Evolutionary conservation across 1,284 basidiomycete species (phyloP), one percentile per base, ranked within the genome.

Genomic region (Phellopilus nigrolimitatus): DNA sequence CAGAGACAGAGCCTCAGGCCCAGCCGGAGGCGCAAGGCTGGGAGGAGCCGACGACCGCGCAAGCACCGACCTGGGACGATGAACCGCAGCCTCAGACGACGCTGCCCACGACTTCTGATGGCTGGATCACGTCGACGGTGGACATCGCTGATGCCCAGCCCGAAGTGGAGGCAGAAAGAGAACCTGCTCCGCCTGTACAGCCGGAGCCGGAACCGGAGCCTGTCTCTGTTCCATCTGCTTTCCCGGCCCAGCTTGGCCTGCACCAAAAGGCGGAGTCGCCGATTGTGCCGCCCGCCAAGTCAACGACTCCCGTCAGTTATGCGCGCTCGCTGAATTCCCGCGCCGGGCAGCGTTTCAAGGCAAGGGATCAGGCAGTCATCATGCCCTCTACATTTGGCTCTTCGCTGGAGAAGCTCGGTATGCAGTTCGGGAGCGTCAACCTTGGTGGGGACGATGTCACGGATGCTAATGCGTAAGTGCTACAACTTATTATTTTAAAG

Each of bases 341-440:
- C n/a, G 63, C 68, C n/a, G 69, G 76, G 12, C 74, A 76, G 25
- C 78, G 80, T 48, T 81, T 81, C 68, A 88, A 86, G 70, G 75
- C 72, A 24, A 76, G 76, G 1, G 86, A 88, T 54, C 82, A 87
- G 55, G 78, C 88, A 27, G 87, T 90, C 31, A 78, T 88, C 49
- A 80, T 90, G 76, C 88, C 87, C 1, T 70, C 68, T 4, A 68
- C 66, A 60, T 84, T 84, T 64, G 76, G 79, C 17, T 64, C 75
- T 8, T 73, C 73, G 22, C 59, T 84, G 24, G 84, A 88, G 64
- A 88, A 84, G 64, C 68, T 88, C 45, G 87, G 86, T 42, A 88
- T 90, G 87, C 87, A 89, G 60, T 90, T 90, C 60, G 87, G 87
- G 34, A 88, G 85, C 63, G 67, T 90, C 57, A 82, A 77, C 63